Base-by-base conservation (phyloP, 2,329 filamentous ascomycete species). In the Didymella glomerata region DNA sequence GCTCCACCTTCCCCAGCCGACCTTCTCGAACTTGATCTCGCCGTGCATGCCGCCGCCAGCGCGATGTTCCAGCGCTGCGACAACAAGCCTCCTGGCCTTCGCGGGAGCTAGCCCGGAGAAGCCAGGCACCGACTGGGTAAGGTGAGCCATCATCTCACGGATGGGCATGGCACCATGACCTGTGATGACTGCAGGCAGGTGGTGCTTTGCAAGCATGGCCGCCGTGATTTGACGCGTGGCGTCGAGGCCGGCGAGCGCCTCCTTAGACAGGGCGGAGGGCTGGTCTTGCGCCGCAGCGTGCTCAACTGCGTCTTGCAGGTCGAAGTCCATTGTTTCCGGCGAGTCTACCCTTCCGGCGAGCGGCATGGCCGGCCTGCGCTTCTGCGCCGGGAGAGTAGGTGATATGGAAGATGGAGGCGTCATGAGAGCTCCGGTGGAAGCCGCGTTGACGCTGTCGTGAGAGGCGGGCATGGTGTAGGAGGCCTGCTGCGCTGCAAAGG, bases 331-430 rank as follows among this genome's bases (percentile, higher is more conserved):
- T 77, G 93, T 85, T 36, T 73, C 63, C 64, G 83, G 81, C 48
- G 82, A 77, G 42, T 80, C 78, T 8, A 71, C 81, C 78, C 64
- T 81, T 72, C 59, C 81, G 75, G 47, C 79, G 75, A 52, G 80
- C 76, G 60, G 81, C 78, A 66, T 78, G 73, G 48, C 81, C 47
- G 40, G 56, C 77, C 90, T 90, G 75, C 90, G 87, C 71, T 90
- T 90, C 71, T 94, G 91, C 60, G 93, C 91, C 70, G 90, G 88
- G 67, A 97, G 85, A 68, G 87, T 89, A 48, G 94, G 94, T 62
- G 93, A 97, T 77, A 97, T 93, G 79, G 93, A 97, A 83, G 94
- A 96, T 62, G 94, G 94, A 75, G 94, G 94, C 77, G 94, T 97
- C 64, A 91, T 92, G 73, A 97, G 87, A 77, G 86, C 83, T 63